Evolutionary conservation across 208 protist species (phyloP).

Genomic region (Leishmania gerbilli): DNA sequence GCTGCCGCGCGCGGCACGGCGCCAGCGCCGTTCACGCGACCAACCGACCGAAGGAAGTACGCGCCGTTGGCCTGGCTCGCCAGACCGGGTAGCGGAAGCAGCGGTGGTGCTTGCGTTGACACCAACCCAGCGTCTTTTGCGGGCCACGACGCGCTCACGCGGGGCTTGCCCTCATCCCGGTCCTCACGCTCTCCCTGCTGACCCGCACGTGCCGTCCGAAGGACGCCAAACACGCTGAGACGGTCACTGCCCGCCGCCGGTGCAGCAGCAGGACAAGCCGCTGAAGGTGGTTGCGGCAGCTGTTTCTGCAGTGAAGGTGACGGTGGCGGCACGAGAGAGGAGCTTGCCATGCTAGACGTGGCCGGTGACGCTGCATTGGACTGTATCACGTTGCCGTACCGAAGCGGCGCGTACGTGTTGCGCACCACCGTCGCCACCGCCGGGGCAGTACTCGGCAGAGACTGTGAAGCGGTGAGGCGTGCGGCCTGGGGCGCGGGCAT

Average conservation of each 20-base stretch:
- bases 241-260: neutral
- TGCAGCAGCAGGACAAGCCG: neutral
- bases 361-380: neutral
- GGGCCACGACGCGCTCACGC: conserved; percentile 22
- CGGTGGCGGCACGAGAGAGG: neutral
- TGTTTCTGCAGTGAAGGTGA: neutral
- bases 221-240: conserved; percentile 38
- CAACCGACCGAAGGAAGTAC: neutral
- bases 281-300: neutral
- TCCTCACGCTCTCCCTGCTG: conserved; percentile 36
- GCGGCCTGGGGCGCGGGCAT: neutral
- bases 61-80: neutral
- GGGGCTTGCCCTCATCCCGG: conserved; percentile 32
- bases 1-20: neutral
- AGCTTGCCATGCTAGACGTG: neutral
- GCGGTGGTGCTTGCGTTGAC: neutral
- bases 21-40: neutral
- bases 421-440: neutral
- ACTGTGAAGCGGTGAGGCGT: neutral
- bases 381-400: conserved; percentile 25
- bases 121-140: neutral
- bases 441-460: neutral
- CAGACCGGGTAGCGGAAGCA: neutral
- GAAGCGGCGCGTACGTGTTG: conserved; percentile 35
- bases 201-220: conserved; percentile 32